Conservation (phyloP, 164 flowering plant genomes). For the Echeveria elegans region DNA sequence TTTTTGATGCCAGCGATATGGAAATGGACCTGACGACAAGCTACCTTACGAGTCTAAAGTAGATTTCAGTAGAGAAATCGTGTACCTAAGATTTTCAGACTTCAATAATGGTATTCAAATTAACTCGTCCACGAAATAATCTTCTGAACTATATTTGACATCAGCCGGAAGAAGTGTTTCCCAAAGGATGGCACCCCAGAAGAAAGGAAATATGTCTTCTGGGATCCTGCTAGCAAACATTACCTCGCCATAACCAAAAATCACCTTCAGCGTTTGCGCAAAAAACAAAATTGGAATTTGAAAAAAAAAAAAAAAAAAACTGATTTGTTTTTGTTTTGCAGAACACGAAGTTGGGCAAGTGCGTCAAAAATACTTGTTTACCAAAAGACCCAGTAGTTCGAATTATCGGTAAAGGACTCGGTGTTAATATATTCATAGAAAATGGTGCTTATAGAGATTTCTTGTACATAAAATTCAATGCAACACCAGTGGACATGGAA, state of each 20-base stretch:
- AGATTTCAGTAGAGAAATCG: constrained; percentile 51
- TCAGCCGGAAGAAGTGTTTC: constrained; percentile 69
- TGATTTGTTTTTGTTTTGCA: constrained; percentile 13
- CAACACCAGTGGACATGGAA: constrained; percentile 43
- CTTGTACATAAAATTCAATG: constrained; percentile 26
- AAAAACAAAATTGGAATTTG: too few relatives aligned
- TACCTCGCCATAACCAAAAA: constrained; percentile 22
- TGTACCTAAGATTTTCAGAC: constrained; percentile 37
- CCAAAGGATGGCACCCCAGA: constrained; percentile 55
- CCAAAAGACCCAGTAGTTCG: constrained; percentile 29
- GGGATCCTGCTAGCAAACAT: constrained; percentile 44
- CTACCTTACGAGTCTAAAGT: constrained; percentile 26
- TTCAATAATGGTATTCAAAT: too few relatives aligned
- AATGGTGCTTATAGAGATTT: constrained; percentile 36
- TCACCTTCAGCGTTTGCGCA: constrained; percentile 6
- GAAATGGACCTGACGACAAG: neutral
- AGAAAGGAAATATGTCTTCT: constrained; percentile 51
- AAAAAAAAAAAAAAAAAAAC: too few relatives aligned
- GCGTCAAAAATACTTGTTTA: constrained; percentile 28
- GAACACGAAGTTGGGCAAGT: constrained; percentile 33
- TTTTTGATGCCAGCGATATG: constrained; percentile 2
- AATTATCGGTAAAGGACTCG: constrained; percentile 27
- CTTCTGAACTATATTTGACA: constrained; percentile 62
- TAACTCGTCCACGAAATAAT: constrained; percentile 18
- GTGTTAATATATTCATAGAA: constrained; percentile 34